Evolutionary conservation across 2,329 filamentous ascomycete species (phyloP).

Genomic region (Hymenoscyphus scutula): DNA sequence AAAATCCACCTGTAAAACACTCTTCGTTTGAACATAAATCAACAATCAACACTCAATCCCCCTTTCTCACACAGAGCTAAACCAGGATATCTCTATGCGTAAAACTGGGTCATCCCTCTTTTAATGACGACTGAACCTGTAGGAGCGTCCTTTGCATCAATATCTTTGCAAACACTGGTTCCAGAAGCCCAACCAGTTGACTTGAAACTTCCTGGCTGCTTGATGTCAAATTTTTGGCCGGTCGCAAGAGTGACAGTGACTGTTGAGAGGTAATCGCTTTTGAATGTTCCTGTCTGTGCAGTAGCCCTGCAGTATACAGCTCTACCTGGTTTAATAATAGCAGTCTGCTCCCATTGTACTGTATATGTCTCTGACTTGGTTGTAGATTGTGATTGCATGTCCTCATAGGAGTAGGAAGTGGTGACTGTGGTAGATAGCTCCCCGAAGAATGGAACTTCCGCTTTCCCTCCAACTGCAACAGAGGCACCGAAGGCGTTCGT

Average conservation of each 20-base stretch:
- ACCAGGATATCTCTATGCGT: too few relatives aligned
- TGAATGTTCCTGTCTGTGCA: background rate
- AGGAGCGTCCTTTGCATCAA: conserved; percentile 5
- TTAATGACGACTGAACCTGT: background rate
- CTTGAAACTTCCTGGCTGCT: background rate
- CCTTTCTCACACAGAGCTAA: too few relatives aligned
- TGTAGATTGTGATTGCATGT: background rate
- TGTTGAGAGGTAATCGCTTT: background rate
- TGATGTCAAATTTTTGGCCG: conserved; percentile 4
- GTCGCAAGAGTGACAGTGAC: background rate
- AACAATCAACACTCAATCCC: too few relatives aligned
- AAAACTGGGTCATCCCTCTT: background rate
- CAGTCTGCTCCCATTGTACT: background rate
- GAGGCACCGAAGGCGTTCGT: background rate
- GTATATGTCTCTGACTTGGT: background rate
- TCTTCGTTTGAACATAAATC: too few relatives aligned
- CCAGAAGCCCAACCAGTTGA: background rate
- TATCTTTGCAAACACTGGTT: conserved; percentile 6
- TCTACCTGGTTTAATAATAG: background rate
- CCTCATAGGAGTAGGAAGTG: background rate
- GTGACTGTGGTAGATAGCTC: background rate
- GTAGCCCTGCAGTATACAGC: conserved; percentile 4
- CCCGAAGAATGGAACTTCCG: background rate
- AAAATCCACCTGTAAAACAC: too few relatives aligned
- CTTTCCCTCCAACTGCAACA: background rate